phyloP scores from a whole-genome alignment of 257 asterid genomes.

The Solanum piurae region DNA sequence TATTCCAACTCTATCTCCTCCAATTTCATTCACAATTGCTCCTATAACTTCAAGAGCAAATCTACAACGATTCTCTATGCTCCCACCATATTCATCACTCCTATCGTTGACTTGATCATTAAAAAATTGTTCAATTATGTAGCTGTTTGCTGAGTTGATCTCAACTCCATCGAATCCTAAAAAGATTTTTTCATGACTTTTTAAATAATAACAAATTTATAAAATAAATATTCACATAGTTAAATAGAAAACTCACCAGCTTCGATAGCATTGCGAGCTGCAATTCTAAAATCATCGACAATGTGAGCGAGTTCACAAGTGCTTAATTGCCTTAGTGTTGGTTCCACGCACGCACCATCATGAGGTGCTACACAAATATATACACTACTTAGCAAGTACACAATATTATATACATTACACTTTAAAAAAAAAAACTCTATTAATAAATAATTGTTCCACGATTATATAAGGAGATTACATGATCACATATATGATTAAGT shows the following conservation, averaged over 20 bases:
- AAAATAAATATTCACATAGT: not conserved
- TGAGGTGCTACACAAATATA: not conserved
- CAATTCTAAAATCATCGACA: not conserved
- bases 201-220: not conserved
- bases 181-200: not conserved
- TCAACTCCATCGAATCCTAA: conserved; percentile 84
- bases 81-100: conserved; percentile 66
- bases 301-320: not conserved
- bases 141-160: conserved; percentile 87
- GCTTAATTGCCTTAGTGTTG: not conserved
- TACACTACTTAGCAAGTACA: not conserved
- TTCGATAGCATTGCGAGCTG: not conserved
- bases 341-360: not conserved
- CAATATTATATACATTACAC: not conserved
- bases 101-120: conserved; percentile 15
- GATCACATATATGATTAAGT: no score
- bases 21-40: conserved; percentile 11
- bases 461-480: no score
- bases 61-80: conserved; percentile 63
- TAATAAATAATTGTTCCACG: no score
- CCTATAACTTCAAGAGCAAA: conserved; percentile 27
- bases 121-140: conserved; percentile 78
- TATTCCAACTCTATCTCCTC: conserved; percentile 57
- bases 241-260: not conserved
- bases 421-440: no score